Conservation (phyloP, 1,284 basidiomycete genomes). For the Pseudozyma thailandica region DNA sequence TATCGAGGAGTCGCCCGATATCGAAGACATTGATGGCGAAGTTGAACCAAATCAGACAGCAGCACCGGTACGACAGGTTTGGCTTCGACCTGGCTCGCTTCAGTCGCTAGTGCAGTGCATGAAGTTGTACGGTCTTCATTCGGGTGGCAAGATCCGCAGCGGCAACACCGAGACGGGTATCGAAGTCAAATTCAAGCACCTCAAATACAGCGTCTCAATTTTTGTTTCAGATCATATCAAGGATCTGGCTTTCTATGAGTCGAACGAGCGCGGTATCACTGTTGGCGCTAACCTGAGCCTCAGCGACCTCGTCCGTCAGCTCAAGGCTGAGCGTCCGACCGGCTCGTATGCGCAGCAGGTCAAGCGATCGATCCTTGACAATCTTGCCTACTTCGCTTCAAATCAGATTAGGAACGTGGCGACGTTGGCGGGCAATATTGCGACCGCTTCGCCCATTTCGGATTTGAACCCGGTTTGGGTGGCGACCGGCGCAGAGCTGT, state of each 20-base stretch:
- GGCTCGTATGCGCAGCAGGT: conserved; percentile 40
- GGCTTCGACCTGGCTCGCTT: conserved; percentile 59
- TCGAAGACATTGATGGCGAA: conserved; percentile 34
- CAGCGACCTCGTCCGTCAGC: conserved; percentile 40
- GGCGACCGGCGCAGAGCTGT: conserved; percentile 58
- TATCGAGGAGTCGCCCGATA: conserved; percentile 39
- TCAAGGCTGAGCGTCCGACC: conserved; percentile 45
- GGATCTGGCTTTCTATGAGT: conserved; percentile 44
- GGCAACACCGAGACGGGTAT: conserved; percentile 63
- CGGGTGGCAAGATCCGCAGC: conserved; percentile 54
- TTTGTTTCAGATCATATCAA: conserved; percentile 62
- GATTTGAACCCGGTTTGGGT: conserved; percentile 69
- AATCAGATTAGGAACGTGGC: conserved; percentile 69
- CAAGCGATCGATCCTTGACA: conserved; percentile 52
- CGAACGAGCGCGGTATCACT: conserved; percentile 46
- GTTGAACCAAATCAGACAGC: conserved; percentile 8
- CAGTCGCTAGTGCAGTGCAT: conserved; percentile 47
- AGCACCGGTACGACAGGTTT: conserved; percentile 39
- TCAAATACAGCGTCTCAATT: conserved; percentile 62
- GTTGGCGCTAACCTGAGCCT: conserved; percentile 66
- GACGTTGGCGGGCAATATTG: conserved; percentile 67
- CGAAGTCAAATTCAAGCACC: conserved; percentile 60
- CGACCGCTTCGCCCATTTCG: conserved; percentile 68
- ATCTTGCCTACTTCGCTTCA: conserved; percentile 66
- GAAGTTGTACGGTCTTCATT: conserved; percentile 36